Conservation (phyloP, 345 rosid species). For the Citrus sinensis region DNA sequence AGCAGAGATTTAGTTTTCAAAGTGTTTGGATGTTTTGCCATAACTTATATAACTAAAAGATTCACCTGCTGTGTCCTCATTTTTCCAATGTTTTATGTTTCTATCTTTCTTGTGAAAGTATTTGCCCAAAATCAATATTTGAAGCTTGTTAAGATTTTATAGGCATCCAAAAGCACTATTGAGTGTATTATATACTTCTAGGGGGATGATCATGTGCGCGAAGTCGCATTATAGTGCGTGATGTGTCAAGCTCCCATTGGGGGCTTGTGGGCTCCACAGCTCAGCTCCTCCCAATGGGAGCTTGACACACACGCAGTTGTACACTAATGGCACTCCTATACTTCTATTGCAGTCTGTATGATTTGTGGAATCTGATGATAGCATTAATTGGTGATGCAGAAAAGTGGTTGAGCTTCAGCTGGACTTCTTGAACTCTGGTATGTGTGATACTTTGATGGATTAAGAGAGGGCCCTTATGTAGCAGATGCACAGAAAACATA, state of each 20-base stretch:
- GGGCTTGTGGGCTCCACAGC: too few relatives aligned
- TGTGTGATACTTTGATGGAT: not conserved
- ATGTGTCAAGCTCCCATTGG: too few relatives aligned
- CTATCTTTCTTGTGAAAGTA: not conserved
- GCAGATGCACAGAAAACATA: not conserved
- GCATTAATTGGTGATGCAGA: not conserved
- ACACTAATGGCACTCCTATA: too few relatives aligned
- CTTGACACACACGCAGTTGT: too few relatives aligned
- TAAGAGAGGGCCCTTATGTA: not conserved
- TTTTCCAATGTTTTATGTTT: not conserved
- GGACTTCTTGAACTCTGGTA: not conserved
- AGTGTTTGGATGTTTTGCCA: not conserved
- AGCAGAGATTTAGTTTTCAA: not conserved
- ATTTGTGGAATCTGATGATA: slow-evolving; percentile 3
- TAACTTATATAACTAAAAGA: not conserved
- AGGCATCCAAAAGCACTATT: not conserved
- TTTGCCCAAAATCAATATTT: not conserved
- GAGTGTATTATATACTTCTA: not conserved
- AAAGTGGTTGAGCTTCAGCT: not conserved
- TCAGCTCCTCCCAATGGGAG: too few relatives aligned
- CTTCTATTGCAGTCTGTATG: not conserved
- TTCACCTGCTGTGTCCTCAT: not conserved
- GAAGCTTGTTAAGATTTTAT: not conserved
- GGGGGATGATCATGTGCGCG: too few relatives aligned
- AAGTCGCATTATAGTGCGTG: too few relatives aligned